Evolutionary conservation across 305 asterid species (phyloP).

Genomic region (Nicotiana rustica): DNA sequence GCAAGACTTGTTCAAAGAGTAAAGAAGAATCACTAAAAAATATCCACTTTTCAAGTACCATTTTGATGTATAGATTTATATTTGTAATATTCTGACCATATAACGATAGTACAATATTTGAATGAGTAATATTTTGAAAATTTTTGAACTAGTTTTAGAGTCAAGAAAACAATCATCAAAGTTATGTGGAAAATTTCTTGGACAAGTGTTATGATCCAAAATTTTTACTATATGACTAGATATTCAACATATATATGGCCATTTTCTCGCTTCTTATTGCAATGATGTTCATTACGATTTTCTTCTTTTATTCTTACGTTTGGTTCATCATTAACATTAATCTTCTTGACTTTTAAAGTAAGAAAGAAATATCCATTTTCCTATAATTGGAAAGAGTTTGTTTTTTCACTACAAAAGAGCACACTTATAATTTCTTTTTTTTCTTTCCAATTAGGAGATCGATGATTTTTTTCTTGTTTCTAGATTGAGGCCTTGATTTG

Average conservation of each 20-base stretch:
- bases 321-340: background rate
- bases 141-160: background rate
- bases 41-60: background rate
- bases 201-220: background rate
- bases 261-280: background rate
- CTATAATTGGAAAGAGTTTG: background rate
- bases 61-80: background rate
- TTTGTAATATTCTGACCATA: constrained; percentile 29
- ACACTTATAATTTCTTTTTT: background rate
- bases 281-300: background rate
- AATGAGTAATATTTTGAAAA: constrained; percentile 25
- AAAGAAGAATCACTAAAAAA: constrained; percentile 11
- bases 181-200: background rate
- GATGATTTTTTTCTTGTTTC: too few species aligned
- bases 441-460: too few species aligned
- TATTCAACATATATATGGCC: constrained; percentile 20
- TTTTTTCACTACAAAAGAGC: background rate
- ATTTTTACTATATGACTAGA: background rate
- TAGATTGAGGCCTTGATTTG: too few species aligned
- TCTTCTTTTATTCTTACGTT: background rate
- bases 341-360: background rate
- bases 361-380: background rate
- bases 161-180: constrained; percentile 32
- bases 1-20: constrained; percentile 6
- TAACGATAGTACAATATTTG: background rate